Conservation (phyloP, 2,329 filamentous ascomycete species). For the Claviceps spartinae region DNA sequence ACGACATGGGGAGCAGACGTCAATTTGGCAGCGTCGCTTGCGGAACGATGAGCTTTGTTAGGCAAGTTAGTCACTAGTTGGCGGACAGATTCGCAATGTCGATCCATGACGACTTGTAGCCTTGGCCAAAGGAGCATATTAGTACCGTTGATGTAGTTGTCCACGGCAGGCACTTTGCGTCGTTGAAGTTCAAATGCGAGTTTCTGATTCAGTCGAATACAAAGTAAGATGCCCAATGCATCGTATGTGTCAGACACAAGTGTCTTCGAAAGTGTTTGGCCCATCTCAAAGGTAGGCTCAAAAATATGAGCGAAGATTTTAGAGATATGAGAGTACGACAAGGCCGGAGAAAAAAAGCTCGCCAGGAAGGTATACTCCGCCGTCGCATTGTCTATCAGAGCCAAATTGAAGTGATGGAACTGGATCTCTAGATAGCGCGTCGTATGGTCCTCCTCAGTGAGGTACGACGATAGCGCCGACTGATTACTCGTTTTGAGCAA, state of each 20-base stretch:
- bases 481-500: slow-evolving; percentile 61
- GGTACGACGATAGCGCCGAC: slow-evolving; percentile 68
- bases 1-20: slow-evolving; percentile 79
- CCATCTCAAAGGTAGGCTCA: slow-evolving; percentile 76
- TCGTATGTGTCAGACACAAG: slow-evolving; percentile 69
- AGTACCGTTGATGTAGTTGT: slow-evolving; percentile 85
- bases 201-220: slow-evolving; percentile 84
- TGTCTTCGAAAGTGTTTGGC: slow-evolving; percentile 60
- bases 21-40: slow-evolving; percentile 42
- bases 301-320: slow-evolving; percentile 81
- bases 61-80: slow-evolving; percentile 41
- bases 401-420: slow-evolving; percentile 90
- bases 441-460: slow-evolving; percentile 79
- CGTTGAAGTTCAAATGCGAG: slow-evolving; percentile 89
- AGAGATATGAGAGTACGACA: slow-evolving; percentile 64
- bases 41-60: slow-evolving; percentile 26
- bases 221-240: slow-evolving; percentile 75
- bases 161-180: slow-evolving; percentile 75
- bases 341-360: slow-evolving; percentile 70
- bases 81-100: slow-evolving; percentile 78
- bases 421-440: slow-evolving; percentile 80
- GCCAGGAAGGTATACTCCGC: slow-evolving; percentile 92
- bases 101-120: slow-evolving; percentile 86
- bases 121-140: slow-evolving; percentile 95
- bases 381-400: slow-evolving; percentile 83